Base-by-base conservation (phyloP, 2,329 filamentous ascomycete genomes). In the Raffaelea arxii region DNA sequence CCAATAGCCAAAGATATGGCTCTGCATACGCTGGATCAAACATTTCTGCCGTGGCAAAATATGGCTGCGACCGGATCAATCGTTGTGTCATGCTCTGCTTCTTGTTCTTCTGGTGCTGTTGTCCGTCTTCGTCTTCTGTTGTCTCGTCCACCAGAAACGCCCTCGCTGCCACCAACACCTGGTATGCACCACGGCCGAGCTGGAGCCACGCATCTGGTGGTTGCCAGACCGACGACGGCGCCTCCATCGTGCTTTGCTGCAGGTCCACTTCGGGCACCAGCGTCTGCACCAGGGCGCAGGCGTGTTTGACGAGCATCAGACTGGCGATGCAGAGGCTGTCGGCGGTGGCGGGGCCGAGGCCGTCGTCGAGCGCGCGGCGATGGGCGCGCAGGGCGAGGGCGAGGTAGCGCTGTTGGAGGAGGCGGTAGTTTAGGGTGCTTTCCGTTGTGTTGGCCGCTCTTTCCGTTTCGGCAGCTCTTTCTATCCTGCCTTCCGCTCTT, bases 251-350 rank as follows among this genome's bases (percentile, higher is more conserved):
- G n/a, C n/a, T n/a, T n/a, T n/a, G n/a, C n/a, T n/a, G n/a, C n/a
- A n/a, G n/a, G n/a, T n/a, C n/a, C n/a, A n/a, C n/a, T n/a, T n/a
- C n/a, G n/a, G n/a, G n/a, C n/a, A n/a, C n/a, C 37, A 64, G 49
- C 11, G 62, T 65, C 57, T 67, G 64, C 16, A 67, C 63, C 7
- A 65, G 53, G 7, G 62, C 63, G 43, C 65, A 56, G 27, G 59
- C 60, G 53, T 65, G 63, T n/a, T 58, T 55, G 30, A 66, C 49
- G 50, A 66, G 64, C 35, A 56, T 56, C 24, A 66, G 54, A 32
- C 58, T 58, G 21, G 61, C 59, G 46, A 64, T 61, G 50, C 61
- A 64, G 37, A 65, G 55, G 36, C 56, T 58, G 53, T 65, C 63
- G 23, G 60, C 61, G 41, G 60, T 58, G 24, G 55, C 51, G 11